phyloP scores from a whole-genome alignment of 441 rosid genomes.

The Biscutella laevigata region DNA sequence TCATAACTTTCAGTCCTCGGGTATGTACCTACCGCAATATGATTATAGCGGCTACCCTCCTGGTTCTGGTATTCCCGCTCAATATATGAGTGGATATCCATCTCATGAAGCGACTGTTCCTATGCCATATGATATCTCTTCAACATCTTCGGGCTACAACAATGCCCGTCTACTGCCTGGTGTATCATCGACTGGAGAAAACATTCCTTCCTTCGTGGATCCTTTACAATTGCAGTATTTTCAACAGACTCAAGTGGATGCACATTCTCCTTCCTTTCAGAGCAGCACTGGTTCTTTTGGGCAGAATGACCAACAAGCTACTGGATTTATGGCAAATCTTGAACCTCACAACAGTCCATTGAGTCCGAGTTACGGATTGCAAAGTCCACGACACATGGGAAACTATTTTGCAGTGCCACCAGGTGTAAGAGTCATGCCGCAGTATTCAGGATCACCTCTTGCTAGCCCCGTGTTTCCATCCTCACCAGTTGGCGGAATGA shows the following conservation, averaged over 20 bases:
- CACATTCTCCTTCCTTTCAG: slow-evolving; percentile 38
- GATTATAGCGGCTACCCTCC: slow-evolving; percentile 42
- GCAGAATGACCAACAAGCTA: slow-evolving; percentile 30
- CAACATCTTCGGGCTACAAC: slow-evolving; percentile 40
- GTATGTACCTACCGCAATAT: slow-evolving; percentile 51
- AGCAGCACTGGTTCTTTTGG: slow-evolving; percentile 39
- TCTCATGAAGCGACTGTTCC: slow-evolving; percentile 42
- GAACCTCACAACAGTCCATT: slow-evolving; percentile 35
- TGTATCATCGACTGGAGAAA: slow-evolving; percentile 38
- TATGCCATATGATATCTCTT: slow-evolving; percentile 41
- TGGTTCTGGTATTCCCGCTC: slow-evolving; percentile 32
- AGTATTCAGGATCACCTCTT: slow-evolving; percentile 50
- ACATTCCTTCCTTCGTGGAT: slow-evolving; percentile 41
- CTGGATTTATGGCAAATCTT: slow-evolving; percentile 38
- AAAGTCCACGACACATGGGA: slow-evolving; percentile 45
- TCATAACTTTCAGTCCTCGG: slow-evolving; percentile 51
- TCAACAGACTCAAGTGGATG: slow-evolving; percentile 44
- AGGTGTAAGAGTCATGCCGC: slow-evolving; percentile 44
- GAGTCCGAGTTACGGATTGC: slow-evolving; percentile 39
- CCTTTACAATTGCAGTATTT: slow-evolving; percentile 49
- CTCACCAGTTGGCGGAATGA: slow-evolving; percentile 49
- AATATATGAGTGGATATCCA: slow-evolving; percentile 49
- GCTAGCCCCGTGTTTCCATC: slow-evolving; percentile 56
- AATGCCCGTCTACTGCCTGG: slow-evolving; percentile 35
- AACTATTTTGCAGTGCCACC: slow-evolving; percentile 43